Conservation (phyloP, 495 filamentous ascomycete genomes). For the Penicillium coffeae region DNA sequence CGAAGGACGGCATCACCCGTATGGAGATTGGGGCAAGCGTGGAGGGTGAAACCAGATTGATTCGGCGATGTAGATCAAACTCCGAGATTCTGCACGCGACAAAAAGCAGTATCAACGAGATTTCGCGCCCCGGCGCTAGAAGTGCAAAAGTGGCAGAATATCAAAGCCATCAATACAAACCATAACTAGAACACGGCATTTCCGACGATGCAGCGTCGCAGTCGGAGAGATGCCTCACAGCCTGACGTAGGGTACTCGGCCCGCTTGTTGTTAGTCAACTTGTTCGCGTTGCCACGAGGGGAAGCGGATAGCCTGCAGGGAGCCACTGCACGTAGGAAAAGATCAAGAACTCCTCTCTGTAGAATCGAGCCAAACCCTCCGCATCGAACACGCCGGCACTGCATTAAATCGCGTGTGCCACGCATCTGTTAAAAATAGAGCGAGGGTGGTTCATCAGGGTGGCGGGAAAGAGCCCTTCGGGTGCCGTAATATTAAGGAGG, state of each 20-base stretch:
- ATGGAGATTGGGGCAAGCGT: too few species aligned
- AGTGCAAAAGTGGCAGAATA: too few species aligned
- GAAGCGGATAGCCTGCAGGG: constrained; percentile 8
- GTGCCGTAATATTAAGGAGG: constrained; percentile 33
- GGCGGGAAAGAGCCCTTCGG: constrained; percentile 22
- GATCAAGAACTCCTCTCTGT: not conserved
- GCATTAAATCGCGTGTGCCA: constrained; percentile 1
- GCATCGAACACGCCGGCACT: not conserved
- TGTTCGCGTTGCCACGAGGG: constrained; percentile 11
- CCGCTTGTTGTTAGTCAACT: not conserved
- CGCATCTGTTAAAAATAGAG: constrained; percentile 14
- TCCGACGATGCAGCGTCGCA: too few species aligned
- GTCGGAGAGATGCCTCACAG: not conserved
- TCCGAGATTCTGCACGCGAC: not conserved
- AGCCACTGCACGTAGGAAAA: not conserved
- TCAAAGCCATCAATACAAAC: too few species aligned
- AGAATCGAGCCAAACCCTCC: not conserved
- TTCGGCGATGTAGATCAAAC: not conserved
- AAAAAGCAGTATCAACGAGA: too few species aligned
- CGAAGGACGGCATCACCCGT: too few species aligned
- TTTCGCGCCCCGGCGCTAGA: too few species aligned
- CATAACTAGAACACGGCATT: too few species aligned
- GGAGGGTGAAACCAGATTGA: too few species aligned
- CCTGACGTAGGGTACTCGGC: not conserved
- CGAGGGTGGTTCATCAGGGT: constrained; percentile 17